phyloP scores from a whole-genome alignment of 176 grass and related monocot genomes.

The Areca catechu region DNA sequence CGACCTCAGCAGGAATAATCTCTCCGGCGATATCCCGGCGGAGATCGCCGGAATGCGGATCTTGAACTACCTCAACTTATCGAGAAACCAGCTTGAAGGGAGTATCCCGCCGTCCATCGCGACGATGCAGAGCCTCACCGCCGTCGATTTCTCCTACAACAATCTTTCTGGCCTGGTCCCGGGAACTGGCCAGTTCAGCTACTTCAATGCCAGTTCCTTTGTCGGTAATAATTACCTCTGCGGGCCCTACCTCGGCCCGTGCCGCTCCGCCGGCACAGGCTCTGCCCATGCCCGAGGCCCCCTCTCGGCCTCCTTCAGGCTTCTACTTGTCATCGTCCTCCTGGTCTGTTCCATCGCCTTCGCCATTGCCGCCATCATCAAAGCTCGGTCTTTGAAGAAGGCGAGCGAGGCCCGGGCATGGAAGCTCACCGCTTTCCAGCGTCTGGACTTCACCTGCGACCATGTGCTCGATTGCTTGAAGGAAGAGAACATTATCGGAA shows the following conservation, averaged over 20 bases:
- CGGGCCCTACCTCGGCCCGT: constrained; percentile 56
- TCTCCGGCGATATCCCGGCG: constrained; percentile 51
- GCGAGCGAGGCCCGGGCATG: constrained; percentile 63
- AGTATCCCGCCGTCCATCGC: constrained; percentile 63
- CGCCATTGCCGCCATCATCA: constrained; percentile 57
- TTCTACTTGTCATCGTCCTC: constrained; percentile 63
- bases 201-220: constrained; percentile 96
- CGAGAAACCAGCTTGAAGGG: constrained; percentile 61
- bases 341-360: constrained; percentile 74
- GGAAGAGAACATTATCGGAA: constrained; percentile 94
- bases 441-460: constrained; percentile 74
- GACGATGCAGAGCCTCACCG: constrained; percentile 90
- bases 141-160: constrained; percentile 97
- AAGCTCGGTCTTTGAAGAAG: constrained; percentile 82
- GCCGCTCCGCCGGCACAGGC: constrained; percentile 22
- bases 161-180: constrained; percentile 83
- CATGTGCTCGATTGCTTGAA: constrained; percentile 72
- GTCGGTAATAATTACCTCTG: constrained; percentile 64
- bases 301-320: constrained; percentile 66
- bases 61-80: constrained; percentile 89
- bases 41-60: constrained; percentile 66
- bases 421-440: constrained; percentile 78
- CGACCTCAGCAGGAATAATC: constrained; percentile 68
- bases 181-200: constrained; percentile 83
- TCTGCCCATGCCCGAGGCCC: constrained; percentile 22